Conservation (phyloP, 2,329 filamentous ascomycete genomes). For the Xylaria sp. region DNA sequence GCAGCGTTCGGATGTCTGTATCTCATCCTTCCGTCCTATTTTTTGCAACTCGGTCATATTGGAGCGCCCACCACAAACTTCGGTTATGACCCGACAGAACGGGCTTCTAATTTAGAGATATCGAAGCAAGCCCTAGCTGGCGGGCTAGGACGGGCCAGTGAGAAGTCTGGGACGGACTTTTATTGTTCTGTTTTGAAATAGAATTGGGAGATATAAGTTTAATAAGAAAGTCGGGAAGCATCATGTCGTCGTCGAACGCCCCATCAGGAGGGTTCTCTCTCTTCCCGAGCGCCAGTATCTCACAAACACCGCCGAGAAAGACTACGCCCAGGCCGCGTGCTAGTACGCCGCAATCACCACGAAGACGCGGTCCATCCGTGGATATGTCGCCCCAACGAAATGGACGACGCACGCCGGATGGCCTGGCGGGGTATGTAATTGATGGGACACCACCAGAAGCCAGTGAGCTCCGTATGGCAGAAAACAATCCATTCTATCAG, state of each 20-base stretch:
- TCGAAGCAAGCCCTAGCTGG: constrained; percentile 4
- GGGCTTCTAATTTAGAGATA: constrained; percentile 1
- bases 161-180: constrained; percentile 17
- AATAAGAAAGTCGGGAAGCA: neutral
- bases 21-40: constrained; percentile 17
- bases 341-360: constrained; percentile 37
- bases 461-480: constrained; percentile 26
- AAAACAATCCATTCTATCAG: constrained; percentile 40
- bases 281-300: constrained; percentile 57
- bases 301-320: constrained; percentile 51
- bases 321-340: constrained; percentile 46
- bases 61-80: neutral
- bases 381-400: constrained; percentile 42
- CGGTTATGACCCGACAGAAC: constrained; percentile 9
- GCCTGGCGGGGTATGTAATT: constrained; percentile 39
- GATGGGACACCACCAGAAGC: constrained; percentile 36
- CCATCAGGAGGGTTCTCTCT: constrained; percentile 60
- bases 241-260: constrained; percentile 35
- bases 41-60: constrained; percentile 8
- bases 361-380: constrained; percentile 36
- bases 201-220: constrained; percentile 8
- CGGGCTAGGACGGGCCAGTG: constrained; percentile 1
- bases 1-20: constrained; percentile 1
- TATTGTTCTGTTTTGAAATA: constrained; percentile 10
- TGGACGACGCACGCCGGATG: constrained; percentile 37